Evolutionary conservation across 148 eudicot species (phyloP), one percentile per base, ranked within the genome.

Genomic region (Silene conica): DNA sequence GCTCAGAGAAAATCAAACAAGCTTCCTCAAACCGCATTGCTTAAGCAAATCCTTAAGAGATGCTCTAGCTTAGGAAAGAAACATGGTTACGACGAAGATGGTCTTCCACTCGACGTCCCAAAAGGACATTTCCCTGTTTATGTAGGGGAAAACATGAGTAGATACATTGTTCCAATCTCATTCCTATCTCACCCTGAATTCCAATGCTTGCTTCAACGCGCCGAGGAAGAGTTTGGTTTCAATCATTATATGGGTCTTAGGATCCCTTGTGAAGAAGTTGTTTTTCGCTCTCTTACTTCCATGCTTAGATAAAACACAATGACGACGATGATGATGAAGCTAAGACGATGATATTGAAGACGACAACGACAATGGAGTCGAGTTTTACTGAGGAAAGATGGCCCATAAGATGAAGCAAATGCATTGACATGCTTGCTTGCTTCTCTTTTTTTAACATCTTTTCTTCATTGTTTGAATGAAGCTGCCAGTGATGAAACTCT

Each of bases 181-280:
- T 89, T 86, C 71, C 55, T 93, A 9, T 77, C 80, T 14, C 89
- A 87, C 61, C 98, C 96, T 0, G 83, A 89, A 63, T 93, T 93
- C 56, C 98, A 89, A 38, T 69, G 82, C 79, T 85, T 93, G 13
- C 94, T 93, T 48, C 88, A 63, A 8, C 82, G 78, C 12, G 96
- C 96, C 5, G 98, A 90, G 62, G 96, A 93, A 55, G 98, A 90
- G 78, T 93, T 93, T 25, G 98, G 98, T 0, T 93, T 93, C 73
- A 83, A 84, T 77, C 94, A 93, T 59, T 84, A 86, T 3, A 93
- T 86, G 90, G 98, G 98, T 9, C 85, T 93, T 70, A 93, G 92
- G 1, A 83, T 93, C 67, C 98, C 98, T 21, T 93, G 96, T 63
- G 96, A 93, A 85, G 96, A 93, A 77, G 89, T 81, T 4, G 92